Base-by-base conservation (phyloP, 1,284 basidiomycete genomes). In the Trametes polyzona region DNA sequence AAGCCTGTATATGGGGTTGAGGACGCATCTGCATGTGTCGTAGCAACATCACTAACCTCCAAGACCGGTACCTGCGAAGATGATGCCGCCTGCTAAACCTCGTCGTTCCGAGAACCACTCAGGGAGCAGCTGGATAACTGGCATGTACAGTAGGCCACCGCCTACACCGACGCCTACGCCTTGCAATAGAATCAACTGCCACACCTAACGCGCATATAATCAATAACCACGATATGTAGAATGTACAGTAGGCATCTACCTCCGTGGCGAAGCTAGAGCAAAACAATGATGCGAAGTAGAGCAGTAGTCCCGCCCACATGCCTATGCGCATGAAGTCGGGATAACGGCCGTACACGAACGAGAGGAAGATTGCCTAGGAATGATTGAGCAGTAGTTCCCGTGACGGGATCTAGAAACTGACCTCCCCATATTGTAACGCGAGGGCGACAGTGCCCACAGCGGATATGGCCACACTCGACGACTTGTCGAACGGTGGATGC, bases 1-100 rank as follows among this genome's bases (percentile, higher is more conserved):
- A 69, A 70, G 1, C 69, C 66, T 65, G 24, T n/a, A 12, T 14
- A 12, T 14, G 2, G 3, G 12, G 19, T 8, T 27, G 11, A 21
- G 23, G 33, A 10, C 3, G 4, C 17, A 2, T 14, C 14, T 6
- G 17, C 29, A 12, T 11, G 11, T 8, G 24, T 3, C 12, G 19
- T 3, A 26, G n/a, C n/a, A n/a, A n/a, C n/a, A 17, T 17, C 19
- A 41, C 58, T 47, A 16, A 63, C 69, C 68, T 24, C 68, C 69
- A 1, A 70, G 42, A 41, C 68, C 69, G 2, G 65, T 65, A 1
- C 69, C 68, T 1, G 68, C 64, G 47, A 70, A 71, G 40, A 72
- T 66, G 36, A 70, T 64, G 12, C 68, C 68, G 0, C 63, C 60
- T 0, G 70, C 68, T 10, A 71, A 60, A 4, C 69, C 69, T 9